Evolutionary conservation across 176 grass and related monocot genomes (phyloP), one percentile per base, ranked within the genome.

Genomic region (Elymus sibiricus): DNA sequence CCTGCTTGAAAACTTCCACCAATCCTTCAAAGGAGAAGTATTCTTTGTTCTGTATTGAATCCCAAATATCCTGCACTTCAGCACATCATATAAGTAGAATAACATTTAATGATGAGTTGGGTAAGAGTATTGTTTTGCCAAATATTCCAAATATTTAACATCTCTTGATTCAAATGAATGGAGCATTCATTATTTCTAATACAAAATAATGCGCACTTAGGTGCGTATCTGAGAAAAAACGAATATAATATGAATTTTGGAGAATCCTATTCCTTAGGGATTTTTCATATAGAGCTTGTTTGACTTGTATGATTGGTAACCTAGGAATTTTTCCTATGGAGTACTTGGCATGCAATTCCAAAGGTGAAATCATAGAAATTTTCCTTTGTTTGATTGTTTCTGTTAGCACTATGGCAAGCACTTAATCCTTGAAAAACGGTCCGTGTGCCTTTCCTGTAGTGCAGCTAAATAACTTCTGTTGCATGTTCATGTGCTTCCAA

Each of bases 11-110:
- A 88, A 98, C 77, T 88, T 95, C 90, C 29, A 10, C 8, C 43
- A 98, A 47, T 78, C 93, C 96, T 93, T 98, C 93, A 46, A 89
- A 85, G 49, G 92, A 98, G 66, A 98, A 92, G 65, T 98, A 94
- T 17, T 95, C 86, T 2, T 95, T 94, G 38, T 86, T 88, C 64
- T 95, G 49, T 86, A 95, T 98, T 25, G 96, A 95, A 84, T 98
- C 93, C 93, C 96, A 98, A 84, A 98, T 17, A 95, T 98, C 93
- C 90, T 98, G 85, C 51, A 81, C 22, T 67, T 68, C 12, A 75
- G 21, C 65, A 47, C 51, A 80, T 69, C 22, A 79, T 22, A 29
- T 68, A 59, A 67, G 32, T 47, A 76, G 15, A 74, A 21, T 74
- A 86, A 2, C 25, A 75, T 75, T 79, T 56, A 77, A 38, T 74